phyloP scores from a whole-genome alignment of 2,329 filamentous ascomycete genomes.

The Colletotrichum lentis region DNA sequence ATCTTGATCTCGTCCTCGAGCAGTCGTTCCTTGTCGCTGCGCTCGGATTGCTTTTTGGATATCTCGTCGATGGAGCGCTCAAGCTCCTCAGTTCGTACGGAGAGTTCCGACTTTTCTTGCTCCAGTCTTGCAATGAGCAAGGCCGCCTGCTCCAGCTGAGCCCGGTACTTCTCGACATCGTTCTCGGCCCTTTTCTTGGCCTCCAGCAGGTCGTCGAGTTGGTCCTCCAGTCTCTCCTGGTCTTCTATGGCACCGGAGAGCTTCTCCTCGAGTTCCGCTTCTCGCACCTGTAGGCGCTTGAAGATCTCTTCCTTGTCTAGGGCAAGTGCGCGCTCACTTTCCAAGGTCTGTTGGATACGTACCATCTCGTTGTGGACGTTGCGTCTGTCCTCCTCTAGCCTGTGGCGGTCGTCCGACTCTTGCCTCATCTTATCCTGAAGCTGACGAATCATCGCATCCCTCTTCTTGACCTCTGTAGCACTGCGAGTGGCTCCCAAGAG shows the following conservation, averaged over 20 bases:
- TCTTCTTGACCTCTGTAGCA: constrained; percentile 90
- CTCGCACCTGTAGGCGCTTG: constrained; percentile 90
- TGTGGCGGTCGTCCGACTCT: constrained; percentile 77
- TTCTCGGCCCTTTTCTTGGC: constrained; percentile 90
- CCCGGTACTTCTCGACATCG: constrained; percentile 79
- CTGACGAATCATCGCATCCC: constrained; percentile 90
- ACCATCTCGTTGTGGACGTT: constrained; percentile 87
- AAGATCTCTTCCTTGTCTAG: constrained; percentile 99
- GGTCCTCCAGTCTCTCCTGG: constrained; percentile 91
- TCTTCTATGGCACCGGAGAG: constrained; percentile 91
- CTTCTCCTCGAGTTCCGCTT: constrained; percentile 91
- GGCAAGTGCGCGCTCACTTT: constrained; percentile 93
- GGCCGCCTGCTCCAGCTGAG: constrained; percentile 90
- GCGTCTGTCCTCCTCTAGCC: constrained; percentile 88
- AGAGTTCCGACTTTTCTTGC: constrained; percentile 81
- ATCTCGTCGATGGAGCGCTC: constrained; percentile 76
- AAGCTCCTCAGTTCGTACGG: constrained; percentile 71
- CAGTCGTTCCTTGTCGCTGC: constrained; percentile 77
- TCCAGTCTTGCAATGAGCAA: constrained; percentile 86
- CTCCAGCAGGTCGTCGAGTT: constrained; percentile 86
- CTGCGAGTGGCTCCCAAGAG: constrained; percentile 91
- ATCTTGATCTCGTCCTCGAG: constrained; percentile 87
- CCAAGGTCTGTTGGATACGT: constrained; percentile 89
- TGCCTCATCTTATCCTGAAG: constrained; percentile 84
- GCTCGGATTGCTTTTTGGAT: constrained; percentile 73